Base-by-base conservation (phyloP, 352 stramenopile species). In the Pythium volutum region DNA sequence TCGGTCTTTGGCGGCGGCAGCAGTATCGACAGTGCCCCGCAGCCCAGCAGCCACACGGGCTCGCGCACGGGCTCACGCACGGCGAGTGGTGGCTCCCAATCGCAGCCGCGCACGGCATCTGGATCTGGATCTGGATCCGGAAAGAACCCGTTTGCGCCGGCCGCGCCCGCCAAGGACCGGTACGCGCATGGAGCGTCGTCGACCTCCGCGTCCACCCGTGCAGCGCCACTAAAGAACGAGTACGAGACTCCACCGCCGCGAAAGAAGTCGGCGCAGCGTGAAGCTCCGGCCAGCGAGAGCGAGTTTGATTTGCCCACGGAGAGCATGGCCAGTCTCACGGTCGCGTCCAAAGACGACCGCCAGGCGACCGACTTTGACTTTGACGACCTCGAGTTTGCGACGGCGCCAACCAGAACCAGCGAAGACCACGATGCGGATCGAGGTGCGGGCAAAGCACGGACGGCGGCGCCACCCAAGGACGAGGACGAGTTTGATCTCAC, bases 401-500 rank as follows among this genome's bases (percentile, higher is more conserved):
- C 20, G 26, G 43, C 55, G 18, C 58, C 66, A 55, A 60, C 67
- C 3, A 18, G 53, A 20, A 72, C 53, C 20, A 22, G 72, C 52
- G 51, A 64, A 39, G 46, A 63, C 15, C 26, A 61, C 16, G 25
- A 52, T 20, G 39, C 14, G 16, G 31, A 26, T 31, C 31, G 15
- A 31, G 64, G 14, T 41, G 51, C n/a, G 46, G 59, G 59, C 41
- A 45, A 5, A 47, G 64, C 74, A 51, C 42, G 60, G 14, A 27
- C 53, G 31, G 41, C 58, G 0, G 58, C 66, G n/a, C 55, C 64
- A 27, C 56, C 56, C 25, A 57, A 75, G 39, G 74, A 89, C 26
- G 83, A 90, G 36, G 83, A 89, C 41, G 71, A 77, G 57, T 84
- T 91, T 41, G 83, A 93, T 55, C 74, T 93, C 29, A 93, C 83